Evolutionary conservation across 768 basidiomycete species (phyloP), one percentile per base, ranked within the genome.

Genomic region (Phaffia australis): DNA sequence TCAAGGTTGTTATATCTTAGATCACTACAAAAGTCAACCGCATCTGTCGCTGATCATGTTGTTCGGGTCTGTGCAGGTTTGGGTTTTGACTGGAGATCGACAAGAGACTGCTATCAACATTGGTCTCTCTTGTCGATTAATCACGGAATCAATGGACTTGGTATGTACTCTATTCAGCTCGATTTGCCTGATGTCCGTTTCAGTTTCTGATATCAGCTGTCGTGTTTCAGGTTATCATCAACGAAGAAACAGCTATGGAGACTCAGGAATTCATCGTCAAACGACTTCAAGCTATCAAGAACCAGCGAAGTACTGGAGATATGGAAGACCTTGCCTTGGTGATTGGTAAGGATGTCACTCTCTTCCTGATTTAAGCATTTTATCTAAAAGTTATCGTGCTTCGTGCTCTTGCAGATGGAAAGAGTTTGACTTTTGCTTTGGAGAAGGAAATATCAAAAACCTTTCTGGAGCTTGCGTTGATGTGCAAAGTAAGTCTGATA

Each of bases 41-140:
- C 61, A 60, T 64, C 59, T 64, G 9, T 46, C 54, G 46, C 27
- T 11, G 18, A 46, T 55, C 21, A 8, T 27, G 42, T 56, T 42
- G 5, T 52, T 29, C 19, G 25, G 15, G 16, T 47, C 46, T 46
- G 23, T 27, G 19, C 70, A 87, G 86, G 85, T 99, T 21, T 99
- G 95, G 95, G 93, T 99, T 9, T 79, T 99, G 60, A 99, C 95
- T 1, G 95, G 95, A 0, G 95, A 99, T 76, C 81, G 95, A 70
- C 95, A 99, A 78, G 95, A 99, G 77, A 99, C 95, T 1, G 95
- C 95, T 19, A 97, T 99, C 77, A 99, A 99, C 73, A 98, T 99
- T 70, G 95, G 95, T 61, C 86, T 98, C 82, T 94, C 92, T 1
- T 98, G 95, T 79, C 83, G 91, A 69, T 77, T 99, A 72, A 98